These are phyloP conservation scores for Diplotaxis tenuifolia DNA, from an alignment of 345 rosid genomes.

Conservation along the genomic window DNA sequence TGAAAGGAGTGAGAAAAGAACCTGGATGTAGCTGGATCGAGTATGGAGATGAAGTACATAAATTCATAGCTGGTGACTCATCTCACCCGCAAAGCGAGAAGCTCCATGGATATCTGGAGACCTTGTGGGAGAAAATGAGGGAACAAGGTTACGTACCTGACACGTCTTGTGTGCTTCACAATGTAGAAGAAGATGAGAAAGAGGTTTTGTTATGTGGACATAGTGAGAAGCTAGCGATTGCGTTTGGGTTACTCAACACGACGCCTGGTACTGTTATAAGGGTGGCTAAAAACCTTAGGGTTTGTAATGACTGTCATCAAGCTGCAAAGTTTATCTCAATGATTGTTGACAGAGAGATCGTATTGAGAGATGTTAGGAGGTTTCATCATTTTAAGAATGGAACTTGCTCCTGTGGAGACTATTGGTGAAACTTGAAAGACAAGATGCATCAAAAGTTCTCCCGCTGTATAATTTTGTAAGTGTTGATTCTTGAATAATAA, in stretches of 20 bases:
- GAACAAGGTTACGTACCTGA: conserved; percentile 81
- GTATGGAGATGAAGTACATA: conserved; percentile 70
- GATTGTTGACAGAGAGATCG: conserved; percentile 64
- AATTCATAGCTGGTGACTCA: conserved; percentile 73
- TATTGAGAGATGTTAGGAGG: conserved; percentile 78
- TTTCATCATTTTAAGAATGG: conserved; percentile 88
- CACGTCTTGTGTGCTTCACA: conserved; percentile 81
- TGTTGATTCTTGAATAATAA: conserved; percentile 22
- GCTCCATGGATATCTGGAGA: conserved; percentile 56
- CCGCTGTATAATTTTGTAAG: conserved; percentile 1
- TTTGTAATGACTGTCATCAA: conserved; percentile 79
- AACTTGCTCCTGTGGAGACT: conserved; percentile 76
- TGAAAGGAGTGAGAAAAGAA: conserved; percentile 76
- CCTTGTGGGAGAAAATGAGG: conserved; percentile 63
- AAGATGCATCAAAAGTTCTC: neutral
- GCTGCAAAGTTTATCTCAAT: conserved; percentile 74
- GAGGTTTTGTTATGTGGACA: conserved; percentile 82
- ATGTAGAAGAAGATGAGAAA: conserved; percentile 72
- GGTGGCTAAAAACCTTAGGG: conserved; percentile 85
- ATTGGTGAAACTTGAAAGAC: conserved; percentile 52
- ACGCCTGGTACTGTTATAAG: conserved; percentile 70
- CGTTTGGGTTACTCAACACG: conserved; percentile 75
- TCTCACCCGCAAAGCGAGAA: conserved; percentile 71
- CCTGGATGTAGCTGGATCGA: conserved; percentile 98
- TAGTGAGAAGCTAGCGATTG: conserved; percentile 86